A percentile compares a stretch with the other conserved stretches of the same genome.
phyloP scores from a whole-genome alignment of 1,284 basidiomycete species.

The Ceratobasidium theobromae region DNA sequence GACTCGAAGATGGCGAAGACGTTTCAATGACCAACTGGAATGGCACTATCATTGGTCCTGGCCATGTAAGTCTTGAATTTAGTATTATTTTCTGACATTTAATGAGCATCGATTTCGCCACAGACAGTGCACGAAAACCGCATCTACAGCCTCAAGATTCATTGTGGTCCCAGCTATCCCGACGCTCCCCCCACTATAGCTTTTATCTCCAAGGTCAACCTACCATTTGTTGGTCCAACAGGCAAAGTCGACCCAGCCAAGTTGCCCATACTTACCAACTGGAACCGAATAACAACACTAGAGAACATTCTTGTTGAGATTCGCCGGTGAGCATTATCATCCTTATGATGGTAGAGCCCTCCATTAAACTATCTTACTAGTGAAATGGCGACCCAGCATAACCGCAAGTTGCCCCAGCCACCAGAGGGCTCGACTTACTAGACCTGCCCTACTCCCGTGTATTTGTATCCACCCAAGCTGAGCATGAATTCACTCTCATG shows the following conservation, averaged over 20 bases:
- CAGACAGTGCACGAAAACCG: conserved; percentile 97
- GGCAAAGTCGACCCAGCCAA: conserved; percentile 78
- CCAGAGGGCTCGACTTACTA: conserved; percentile 80
- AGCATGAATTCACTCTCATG: not conserved
- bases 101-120: conserved; percentile 31
- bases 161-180: conserved; percentile 83
- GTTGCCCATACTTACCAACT: conserved; percentile 68
- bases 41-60: conserved; percentile 97
- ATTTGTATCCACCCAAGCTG: conserved; percentile 14
- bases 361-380: conserved; percentile 48
- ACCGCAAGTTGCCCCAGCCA: conserved; percentile 94
- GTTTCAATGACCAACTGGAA: conserved; percentile 98
- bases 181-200: conserved; percentile 75
- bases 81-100: not conserved
- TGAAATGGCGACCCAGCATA: conserved; percentile 90
- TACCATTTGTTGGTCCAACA: conserved; percentile 84
- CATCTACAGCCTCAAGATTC: conserved; percentile 94
- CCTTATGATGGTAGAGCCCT: not conserved
- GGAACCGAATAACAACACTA: conserved; percentile 75
- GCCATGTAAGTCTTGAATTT: conserved; percentile 66
- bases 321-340: conserved; percentile 63
- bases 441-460: not conserved
- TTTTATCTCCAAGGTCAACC: conserved; percentile 89
- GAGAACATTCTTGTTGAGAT: conserved; percentile 91
- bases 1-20: conserved; percentile 89